Evolutionary conservation across 306 rosid species (phyloP).

Genomic region (Urtica urens): DNA sequence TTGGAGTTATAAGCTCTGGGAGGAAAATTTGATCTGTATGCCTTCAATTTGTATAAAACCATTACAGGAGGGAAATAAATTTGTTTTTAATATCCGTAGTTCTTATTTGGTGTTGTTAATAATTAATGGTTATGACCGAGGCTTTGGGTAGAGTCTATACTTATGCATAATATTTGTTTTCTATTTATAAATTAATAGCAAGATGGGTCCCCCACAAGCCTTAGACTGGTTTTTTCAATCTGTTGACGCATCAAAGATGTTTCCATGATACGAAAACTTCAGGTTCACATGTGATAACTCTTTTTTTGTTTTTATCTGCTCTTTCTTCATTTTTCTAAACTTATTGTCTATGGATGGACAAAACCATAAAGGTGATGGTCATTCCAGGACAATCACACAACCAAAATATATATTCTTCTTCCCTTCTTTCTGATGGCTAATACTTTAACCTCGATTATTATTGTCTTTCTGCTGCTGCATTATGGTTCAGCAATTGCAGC

Average conservation of each 20-base stretch:
- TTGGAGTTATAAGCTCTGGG: no score
- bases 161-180: neutral
- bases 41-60: no score
- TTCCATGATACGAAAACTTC: neutral
- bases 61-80: no score
- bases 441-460: slow-evolving; percentile 12
- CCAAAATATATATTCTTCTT: no score
- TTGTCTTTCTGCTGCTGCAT: slow-evolving; percentile 12
- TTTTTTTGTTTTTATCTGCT: slow-evolving; percentile 10
- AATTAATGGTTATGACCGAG: no score
- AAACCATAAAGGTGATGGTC: slow-evolving; percentile 3
- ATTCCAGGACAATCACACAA: neutral
- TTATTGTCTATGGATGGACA: neutral
- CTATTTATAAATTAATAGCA: neutral
- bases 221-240: slow-evolving; percentile 11
- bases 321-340: neutral
- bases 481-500: slow-evolving; percentile 14
- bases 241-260: slow-evolving; percentile 2
- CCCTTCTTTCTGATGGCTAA: slow-evolving; percentile 28
- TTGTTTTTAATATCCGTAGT: no score
- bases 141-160: no score
- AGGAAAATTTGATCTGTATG: no score
- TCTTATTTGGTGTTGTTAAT: no score
- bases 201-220: slow-evolving; percentile 15
- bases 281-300: slow-evolving; percentile 5